Evolutionary conservation across 108 stramenopile genomes (phyloP).

Genomic region (Discostella pseudostelligera): DNA sequence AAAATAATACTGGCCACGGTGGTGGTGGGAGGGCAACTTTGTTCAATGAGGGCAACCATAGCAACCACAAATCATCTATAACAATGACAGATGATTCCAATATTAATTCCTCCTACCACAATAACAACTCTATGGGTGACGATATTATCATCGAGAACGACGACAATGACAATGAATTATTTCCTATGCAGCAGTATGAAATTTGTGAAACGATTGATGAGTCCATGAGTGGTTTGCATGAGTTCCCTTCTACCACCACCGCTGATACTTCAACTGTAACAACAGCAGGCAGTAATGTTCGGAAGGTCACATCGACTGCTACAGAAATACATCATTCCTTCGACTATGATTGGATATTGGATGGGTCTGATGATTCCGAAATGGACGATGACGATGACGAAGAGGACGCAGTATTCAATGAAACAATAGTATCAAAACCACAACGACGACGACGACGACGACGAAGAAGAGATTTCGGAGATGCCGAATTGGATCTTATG

Average conservation of each 20-base stretch:
- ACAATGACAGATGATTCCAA: conserved; percentile 7
- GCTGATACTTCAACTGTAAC: too few species aligned
- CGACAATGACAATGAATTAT: conserved; percentile 2
- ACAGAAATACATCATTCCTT: background rate
- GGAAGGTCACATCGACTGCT: too few species aligned
- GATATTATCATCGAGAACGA: too few species aligned
- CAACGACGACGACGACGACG: background rate
- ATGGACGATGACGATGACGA: background rate
- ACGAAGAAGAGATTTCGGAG: conserved; percentile 23
- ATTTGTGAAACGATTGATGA: conserved; percentile 53
- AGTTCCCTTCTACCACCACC: background rate
- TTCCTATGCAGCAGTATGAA: conserved; percentile 1
- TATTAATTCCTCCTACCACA: conserved; percentile 20
- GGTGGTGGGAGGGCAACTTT: too few species aligned
- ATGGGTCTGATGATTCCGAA: conserved; percentile 14
- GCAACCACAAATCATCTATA: too few species aligned
- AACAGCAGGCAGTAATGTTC: background rate
- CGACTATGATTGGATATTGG: conserved; percentile 42
- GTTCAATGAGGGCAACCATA: too few species aligned
- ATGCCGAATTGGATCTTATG: conserved; percentile 28
- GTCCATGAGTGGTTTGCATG: conserved; percentile 41
- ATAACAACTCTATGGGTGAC: too few species aligned
- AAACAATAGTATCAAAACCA: conserved; percentile 1
- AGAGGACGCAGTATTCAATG: background rate
- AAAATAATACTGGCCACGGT: too few species aligned